Percentiles rank a stretch among this genome's conserved stretches.
Evolutionary conservation across 768 basidiomycete genomes (phyloP).

Genomic region (Boletus speciosus): DNA sequence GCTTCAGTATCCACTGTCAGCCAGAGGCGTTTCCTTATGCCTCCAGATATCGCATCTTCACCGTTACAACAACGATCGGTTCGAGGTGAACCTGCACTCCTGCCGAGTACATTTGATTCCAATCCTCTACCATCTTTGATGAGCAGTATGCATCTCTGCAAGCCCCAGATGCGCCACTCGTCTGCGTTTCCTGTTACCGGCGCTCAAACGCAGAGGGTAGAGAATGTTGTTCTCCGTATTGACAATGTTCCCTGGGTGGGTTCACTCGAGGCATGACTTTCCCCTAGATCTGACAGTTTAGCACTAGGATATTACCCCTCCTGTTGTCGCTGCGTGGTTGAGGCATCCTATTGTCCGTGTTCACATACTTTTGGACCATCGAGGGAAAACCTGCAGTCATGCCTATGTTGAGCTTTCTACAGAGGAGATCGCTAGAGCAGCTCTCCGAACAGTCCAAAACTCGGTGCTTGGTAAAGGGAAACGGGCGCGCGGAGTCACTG

Average conservation of each 20-base stretch:
- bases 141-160: constrained; percentile 32
- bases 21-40: constrained; percentile 10
- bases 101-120: constrained; percentile 28
- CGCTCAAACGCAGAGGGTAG: constrained; percentile 20
- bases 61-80: constrained; percentile 25
- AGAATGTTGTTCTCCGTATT: constrained; percentile 68
- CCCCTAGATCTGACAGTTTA: constrained; percentile 4
- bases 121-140: constrained; percentile 30
- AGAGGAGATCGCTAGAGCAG: constrained; percentile 59
- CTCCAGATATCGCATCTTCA: constrained; percentile 16
- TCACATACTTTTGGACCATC: constrained; percentile 75
- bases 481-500: constrained; percentile 78
- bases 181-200: constrained; percentile 9
- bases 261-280: constrained; percentile 6
- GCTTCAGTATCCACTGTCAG: constrained; percentile 13
- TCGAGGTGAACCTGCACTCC: constrained; percentile 25
- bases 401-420: constrained; percentile 74
- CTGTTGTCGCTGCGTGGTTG: constrained; percentile 64
- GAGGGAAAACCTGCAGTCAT: constrained; percentile 82
- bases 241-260: constrained; percentile 89
- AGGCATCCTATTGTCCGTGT: constrained; percentile 61
- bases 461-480: constrained; percentile 72
- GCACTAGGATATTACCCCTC: constrained; percentile 77
- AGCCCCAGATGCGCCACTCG: constrained; percentile 15
- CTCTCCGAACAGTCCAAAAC: constrained; percentile 52